Evolutionary conservation across 2,329 filamentous ascomycete genomes (phyloP).

Genomic region (Plectosphaerella cucumerina): DNA sequence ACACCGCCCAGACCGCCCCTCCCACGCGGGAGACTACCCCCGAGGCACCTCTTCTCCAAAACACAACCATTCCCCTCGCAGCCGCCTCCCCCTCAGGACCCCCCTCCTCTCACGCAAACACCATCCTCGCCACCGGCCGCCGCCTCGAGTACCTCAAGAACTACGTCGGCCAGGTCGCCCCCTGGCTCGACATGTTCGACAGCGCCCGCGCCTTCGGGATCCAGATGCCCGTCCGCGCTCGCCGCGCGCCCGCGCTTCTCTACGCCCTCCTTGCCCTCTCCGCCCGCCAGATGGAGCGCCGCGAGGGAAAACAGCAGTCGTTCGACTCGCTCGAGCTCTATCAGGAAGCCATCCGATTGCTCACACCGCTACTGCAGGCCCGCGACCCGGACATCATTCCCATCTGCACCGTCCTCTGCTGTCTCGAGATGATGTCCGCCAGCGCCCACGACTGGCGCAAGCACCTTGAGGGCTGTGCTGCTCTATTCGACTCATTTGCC

Average conservation of each 20-base stretch:
- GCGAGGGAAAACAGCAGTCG: conserved; percentile 35
- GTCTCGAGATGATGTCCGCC: conserved; percentile 38
- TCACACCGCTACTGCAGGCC: conserved; percentile 28
- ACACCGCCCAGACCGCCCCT: conserved; percentile 36
- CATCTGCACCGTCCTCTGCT: conserved; percentile 34
- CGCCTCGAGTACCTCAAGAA: conserved; percentile 39
- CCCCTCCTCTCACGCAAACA: conserved; percentile 4
- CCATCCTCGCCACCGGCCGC: conserved; percentile 22
- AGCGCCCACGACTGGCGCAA: conserved; percentile 45
- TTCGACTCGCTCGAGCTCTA: conserved; percentile 52
- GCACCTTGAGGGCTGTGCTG: conserved; percentile 54
- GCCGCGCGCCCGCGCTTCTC: conserved; percentile 38
- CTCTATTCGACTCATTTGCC: conserved; percentile 46
- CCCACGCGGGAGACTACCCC: conserved; percentile 35
- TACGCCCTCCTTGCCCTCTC: conserved; percentile 52
- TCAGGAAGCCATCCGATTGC: conserved; percentile 45
- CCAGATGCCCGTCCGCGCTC: conserved; percentile 45
- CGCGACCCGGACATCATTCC: conserved; percentile 27
- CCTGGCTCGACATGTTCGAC: conserved; percentile 58
- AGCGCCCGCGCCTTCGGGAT: conserved; percentile 47
- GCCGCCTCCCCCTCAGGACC: conserved; percentile 3
- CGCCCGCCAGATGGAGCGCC: conserved; percentile 49
- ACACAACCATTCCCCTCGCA: conserved; percentile 24
- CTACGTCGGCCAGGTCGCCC: conserved; percentile 49
- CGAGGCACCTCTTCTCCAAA: conserved; percentile 31